Evolutionary conservation across 1,284 basidiomycete genomes (phyloP).

Genomic region (Puccinia polysora): DNA sequence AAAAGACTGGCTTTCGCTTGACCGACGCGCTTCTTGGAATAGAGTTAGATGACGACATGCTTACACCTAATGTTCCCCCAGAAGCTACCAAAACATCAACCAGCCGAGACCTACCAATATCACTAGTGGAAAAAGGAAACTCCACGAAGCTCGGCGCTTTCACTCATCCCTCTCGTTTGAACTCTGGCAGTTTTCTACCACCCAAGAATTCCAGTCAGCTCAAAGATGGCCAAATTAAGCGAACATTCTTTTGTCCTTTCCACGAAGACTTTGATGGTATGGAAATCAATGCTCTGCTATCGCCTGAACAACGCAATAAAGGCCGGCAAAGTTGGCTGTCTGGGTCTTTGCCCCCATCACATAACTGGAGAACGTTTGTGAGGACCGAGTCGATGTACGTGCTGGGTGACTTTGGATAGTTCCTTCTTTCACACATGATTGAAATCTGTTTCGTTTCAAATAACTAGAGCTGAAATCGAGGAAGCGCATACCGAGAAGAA

Average conservation of each 20-base stretch:
- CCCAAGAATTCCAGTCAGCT: background rate
- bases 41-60: constrained; percentile 29
- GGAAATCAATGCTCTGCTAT: constrained; percentile 10
- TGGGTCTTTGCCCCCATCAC: background rate
- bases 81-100: background rate
- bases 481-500: constrained; percentile 19
- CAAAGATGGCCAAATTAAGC: background rate
- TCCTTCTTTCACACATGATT: background rate
- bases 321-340: constrained; percentile 14
- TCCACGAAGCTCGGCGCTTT: background rate
- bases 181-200: background rate
- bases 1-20: constrained; percentile 30
- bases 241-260: constrained; percentile 31
- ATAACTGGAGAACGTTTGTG: constrained; percentile 33
- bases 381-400: constrained; percentile 37
- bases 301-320: constrained; percentile 3
- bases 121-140: background rate
- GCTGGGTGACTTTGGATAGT: background rate
- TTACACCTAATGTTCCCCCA: background rate
- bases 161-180: constrained; percentile 39
- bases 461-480: constrained; percentile 32
- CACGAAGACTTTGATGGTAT: constrained; percentile 7
- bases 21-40: constrained; percentile 20
- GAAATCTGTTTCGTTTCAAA: background rate
- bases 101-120: background rate